Base-by-base conservation (phyloP, 345 rosid species). In the Schrenkiella parvula region DNA sequence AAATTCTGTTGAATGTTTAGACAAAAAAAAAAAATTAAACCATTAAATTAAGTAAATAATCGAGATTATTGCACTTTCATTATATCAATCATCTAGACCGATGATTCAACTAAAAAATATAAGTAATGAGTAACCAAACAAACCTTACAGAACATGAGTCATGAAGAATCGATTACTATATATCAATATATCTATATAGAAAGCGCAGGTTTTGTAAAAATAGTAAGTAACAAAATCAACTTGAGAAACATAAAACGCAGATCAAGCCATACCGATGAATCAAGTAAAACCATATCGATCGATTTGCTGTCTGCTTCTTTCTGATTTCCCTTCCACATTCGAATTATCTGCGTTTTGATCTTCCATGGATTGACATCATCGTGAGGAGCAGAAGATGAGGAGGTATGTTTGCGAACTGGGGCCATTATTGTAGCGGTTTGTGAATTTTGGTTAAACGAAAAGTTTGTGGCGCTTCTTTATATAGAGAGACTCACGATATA, bases 271-370 rank as follows among this genome's bases (percentile, higher is more conserved):
- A 68, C 64, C 72, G 43, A 29, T 29, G 72, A 55, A 18, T 68
- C 43, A 23, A 68, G 64, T 55, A 55, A 31, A 42, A 68, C 64
- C 53, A 68, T 41, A 1, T 29, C 38, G 50, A 51, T 13, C 8
- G 48, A 66, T 38, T 66, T 66, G 13, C 8, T 66, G 13, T 5
- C 42, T 55, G 64, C 14, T 55, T 55, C 54, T 18, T 31, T 12
- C 6, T 42, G 13, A 54, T 54, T 32, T 28, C 53, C 42, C 63
- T 42, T 19, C 52, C 31, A 55, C 41, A 32, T 56, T 32, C 65
- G 41, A 22, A 57, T 23, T 4, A 56, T 32, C 35, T 69, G 65
- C 56, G 44, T 35, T 32, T 34, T 32, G 66, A 69, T 69, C 56
- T 44, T 69, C 44, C 42, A 42, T 18, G 51, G 71, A 21, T 35